Base-by-base conservation (phyloP, 2,329 filamentous ascomycete species). In the Corinectria fuckeliana region DNA sequence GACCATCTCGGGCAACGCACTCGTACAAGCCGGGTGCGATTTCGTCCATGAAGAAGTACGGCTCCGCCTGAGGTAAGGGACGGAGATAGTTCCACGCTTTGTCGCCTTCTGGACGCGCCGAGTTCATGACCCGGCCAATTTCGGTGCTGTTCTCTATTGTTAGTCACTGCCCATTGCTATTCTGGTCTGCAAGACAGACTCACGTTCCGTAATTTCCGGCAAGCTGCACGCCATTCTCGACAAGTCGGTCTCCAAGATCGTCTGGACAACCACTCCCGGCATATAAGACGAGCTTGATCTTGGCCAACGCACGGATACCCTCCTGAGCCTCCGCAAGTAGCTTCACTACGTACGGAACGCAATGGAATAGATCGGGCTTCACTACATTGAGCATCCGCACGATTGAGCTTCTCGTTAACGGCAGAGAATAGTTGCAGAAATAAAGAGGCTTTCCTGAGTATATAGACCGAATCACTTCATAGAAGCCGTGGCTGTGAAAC, bases 341-440 rank as follows among this genome's bases (percentile, higher is more conserved):
- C 66, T 90, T 89, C 16, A 91, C 71, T 0, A 85, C 82, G 63
- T 89, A 90, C 0, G 88, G 88, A 0, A 90, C 88, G 3, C 79
- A 81, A 56, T 88, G 82, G 28, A 90, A 82, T 18, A 84, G 81
- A 52, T 88, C 80, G 1, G 83, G 66, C 6, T 64, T 63, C 0
- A 50, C 47, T 2, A 58, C 51, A 7, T 57, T 54, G 64, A 86
- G 77, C 10, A 79, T 79, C 5, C 74, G 69, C 2, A 83, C 71
- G 2, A 87, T 72, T 14, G 80, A 76, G n/a, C 77, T 74, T 2
- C 75, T 75, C 0, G 86, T 86, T 3, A 88, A 71, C 0, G 87
- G 86, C 3, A 88, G 67, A 2, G 76, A 75, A 3, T 83, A 80
- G 61, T 84, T 88, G 68, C 82, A 85, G 41, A 88, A 68, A 52